phyloP scores from a whole-genome alignment of 257 asterid species.

The Osmanthus fragrans region DNA sequence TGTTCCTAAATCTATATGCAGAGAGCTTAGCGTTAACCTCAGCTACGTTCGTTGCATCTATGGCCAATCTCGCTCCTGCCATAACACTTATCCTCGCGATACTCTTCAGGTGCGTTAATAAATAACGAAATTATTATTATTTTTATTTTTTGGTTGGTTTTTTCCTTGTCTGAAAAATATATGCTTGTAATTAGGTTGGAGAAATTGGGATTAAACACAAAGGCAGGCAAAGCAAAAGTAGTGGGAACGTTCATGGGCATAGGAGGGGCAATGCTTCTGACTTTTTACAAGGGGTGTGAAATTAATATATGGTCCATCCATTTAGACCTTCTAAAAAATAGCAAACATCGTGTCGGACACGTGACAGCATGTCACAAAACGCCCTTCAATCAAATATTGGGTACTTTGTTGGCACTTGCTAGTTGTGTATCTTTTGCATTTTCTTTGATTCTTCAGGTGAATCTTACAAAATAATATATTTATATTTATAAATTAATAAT shows the following conservation, averaged over 20 bases:
- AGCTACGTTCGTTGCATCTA: constrained; percentile 59
- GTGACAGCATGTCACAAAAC: constrained; percentile 29
- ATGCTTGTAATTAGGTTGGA: constrained; percentile 53
- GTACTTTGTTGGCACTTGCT: constrained; percentile 47
- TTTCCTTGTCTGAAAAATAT: not conserved
- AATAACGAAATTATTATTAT: not conserved
- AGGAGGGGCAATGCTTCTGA: constrained; percentile 77
- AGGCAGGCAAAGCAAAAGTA: constrained; percentile 63
- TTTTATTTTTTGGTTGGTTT: too few relatives aligned
- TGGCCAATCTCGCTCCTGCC: constrained; percentile 57
- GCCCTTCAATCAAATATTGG: constrained; percentile 32
- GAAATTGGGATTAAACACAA: constrained; percentile 41
- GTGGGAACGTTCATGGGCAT: constrained; percentile 59
- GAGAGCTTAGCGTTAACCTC: constrained; percentile 54
- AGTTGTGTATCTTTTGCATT: constrained; percentile 39
- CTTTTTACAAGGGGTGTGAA: constrained; percentile 53
- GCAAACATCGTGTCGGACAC: constrained; percentile 28
- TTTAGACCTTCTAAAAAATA: constrained; percentile 18
- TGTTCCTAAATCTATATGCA: constrained; percentile 60
- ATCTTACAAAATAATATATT: not conserved
- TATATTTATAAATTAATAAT: not conserved
- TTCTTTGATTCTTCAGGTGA: constrained; percentile 62
- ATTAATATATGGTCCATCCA: constrained; percentile 45
- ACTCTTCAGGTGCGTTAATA: constrained; percentile 36
- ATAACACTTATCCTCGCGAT: constrained; percentile 54